phyloP scores from a whole-genome alignment of 148 eudicot species.

The Nepenthes mirabilis region DNA sequence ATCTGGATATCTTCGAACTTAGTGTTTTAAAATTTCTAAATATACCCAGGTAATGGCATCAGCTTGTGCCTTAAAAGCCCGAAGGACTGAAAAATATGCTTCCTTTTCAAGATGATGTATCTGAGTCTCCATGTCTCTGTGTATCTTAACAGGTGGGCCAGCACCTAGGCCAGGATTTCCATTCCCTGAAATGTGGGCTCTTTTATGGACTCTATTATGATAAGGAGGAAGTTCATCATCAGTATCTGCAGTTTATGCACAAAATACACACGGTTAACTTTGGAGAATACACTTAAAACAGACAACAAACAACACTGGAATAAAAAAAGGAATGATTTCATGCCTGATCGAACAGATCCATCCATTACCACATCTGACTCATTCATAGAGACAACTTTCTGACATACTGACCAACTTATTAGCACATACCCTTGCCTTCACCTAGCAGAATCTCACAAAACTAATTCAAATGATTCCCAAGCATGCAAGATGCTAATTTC shows the following conservation, averaged over 20 bases:
- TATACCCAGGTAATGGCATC: constrained; percentile 93
- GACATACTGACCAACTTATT: too few relatives aligned
- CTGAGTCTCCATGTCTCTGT: constrained; percentile 66
- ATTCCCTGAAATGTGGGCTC: constrained; percentile 23
- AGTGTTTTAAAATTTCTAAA: constrained; percentile 1
- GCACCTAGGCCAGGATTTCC: constrained; percentile 32
- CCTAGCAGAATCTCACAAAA: too few relatives aligned
- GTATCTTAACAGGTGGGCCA: constrained; percentile 28
- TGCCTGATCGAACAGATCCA: too few relatives aligned
- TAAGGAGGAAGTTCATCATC: constrained; percentile 41
- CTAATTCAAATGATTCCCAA: too few relatives aligned
- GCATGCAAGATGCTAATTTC: too few relatives aligned
- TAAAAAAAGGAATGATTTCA: too few relatives aligned
- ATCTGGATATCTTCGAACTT: constrained; percentile 6
- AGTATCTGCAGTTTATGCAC: constrained; percentile 27
- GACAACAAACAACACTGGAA: too few relatives aligned
- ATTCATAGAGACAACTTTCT: too few relatives aligned
- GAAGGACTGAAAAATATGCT: constrained; percentile 75
- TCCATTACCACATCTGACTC: too few relatives aligned
- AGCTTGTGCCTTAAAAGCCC: constrained; percentile 94
- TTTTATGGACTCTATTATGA: constrained; percentile 25
- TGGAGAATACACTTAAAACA: neutral
- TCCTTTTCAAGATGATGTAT: constrained; percentile 89
- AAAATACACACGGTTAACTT: constrained; percentile 11
- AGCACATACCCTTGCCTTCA: too few relatives aligned